Conservation (phyloP, 306 rosid genomes). For the Begonia peltatifolia region DNA sequence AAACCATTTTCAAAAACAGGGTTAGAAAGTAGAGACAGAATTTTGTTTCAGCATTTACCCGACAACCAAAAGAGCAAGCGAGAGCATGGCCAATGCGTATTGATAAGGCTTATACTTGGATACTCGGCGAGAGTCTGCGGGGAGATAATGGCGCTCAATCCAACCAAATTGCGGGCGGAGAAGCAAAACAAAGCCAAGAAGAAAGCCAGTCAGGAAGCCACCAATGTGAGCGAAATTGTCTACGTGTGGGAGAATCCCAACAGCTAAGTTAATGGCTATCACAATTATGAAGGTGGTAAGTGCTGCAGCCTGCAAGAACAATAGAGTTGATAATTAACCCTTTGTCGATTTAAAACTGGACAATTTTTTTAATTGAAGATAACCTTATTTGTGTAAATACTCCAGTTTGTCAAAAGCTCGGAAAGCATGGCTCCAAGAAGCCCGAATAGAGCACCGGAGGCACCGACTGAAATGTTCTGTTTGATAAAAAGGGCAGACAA, state of each 20-base stretch:
- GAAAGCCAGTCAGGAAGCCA: slow-evolving; percentile 59
- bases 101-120: slow-evolving; percentile 62
- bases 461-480: slow-evolving; percentile 70
- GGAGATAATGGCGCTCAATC: slow-evolving; percentile 6
- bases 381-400: slow-evolving; percentile 75
- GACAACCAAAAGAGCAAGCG: slow-evolving; percentile 35
- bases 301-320: slow-evolving; percentile 33
- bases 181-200: slow-evolving; percentile 63
- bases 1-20: background rate
- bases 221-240: slow-evolving; percentile 89
- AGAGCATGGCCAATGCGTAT: slow-evolving; percentile 43
- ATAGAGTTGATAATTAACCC: too few relatives aligned
- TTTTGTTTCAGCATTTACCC: slow-evolving; percentile 21
- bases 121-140: slow-evolving; percentile 1
- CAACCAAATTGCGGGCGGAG: slow-evolving; percentile 71
- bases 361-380: slow-evolving; percentile 1
- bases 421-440: slow-evolving; percentile 83
- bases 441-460: slow-evolving; percentile 90
- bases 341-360: too few relatives aligned
- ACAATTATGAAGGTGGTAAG: slow-evolving; percentile 48
- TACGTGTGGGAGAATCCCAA: slow-evolving; percentile 82
- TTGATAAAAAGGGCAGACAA: slow-evolving; percentile 54
- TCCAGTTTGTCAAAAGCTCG: slow-evolving; percentile 79
- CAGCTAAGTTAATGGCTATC: slow-evolving; percentile 46
- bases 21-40: background rate